Evolutionary conservation across 176 grass and related monocot species (phyloP).

Genomic region (Zea luxurians): DNA sequence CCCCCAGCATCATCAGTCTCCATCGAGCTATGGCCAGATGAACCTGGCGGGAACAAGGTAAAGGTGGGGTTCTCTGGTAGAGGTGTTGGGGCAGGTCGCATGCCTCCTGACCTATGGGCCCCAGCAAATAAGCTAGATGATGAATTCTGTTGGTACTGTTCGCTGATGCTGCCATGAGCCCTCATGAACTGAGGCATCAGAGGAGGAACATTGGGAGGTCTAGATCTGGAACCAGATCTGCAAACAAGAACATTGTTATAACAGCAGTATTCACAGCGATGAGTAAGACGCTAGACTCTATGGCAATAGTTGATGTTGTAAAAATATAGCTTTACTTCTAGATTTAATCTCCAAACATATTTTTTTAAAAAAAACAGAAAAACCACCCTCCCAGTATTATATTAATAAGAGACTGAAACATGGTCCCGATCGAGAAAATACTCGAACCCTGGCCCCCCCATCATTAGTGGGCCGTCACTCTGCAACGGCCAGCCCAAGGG

Average conservation of each 20-base stretch:
- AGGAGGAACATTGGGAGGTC: constrained; percentile 64
- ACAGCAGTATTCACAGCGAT: not conserved
- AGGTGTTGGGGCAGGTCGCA: constrained; percentile 44
- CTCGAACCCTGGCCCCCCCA: no score
- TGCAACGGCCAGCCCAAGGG: no score
- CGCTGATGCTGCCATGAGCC: constrained; percentile 55
- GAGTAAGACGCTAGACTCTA: constrained; percentile 5
- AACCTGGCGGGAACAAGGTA: constrained; percentile 55
- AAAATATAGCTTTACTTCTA: not conserved
- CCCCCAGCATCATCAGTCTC: constrained; percentile 62
- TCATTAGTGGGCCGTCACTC: no score
- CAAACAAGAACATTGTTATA: constrained; percentile 27
- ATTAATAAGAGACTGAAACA: no score
- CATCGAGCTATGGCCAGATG: constrained; percentile 56
- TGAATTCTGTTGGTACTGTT: constrained; percentile 61
- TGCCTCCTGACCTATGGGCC: constrained; percentile 49
- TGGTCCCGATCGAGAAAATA: no score
- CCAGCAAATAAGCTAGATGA: constrained; percentile 52
- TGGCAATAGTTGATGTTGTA: not conserved
- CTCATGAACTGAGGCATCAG: constrained; percentile 66
- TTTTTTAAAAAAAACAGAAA: no score
- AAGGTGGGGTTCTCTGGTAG: constrained; percentile 53
- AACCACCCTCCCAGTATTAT: no score
- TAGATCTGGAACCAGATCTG: constrained; percentile 74
- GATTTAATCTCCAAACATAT: not conserved